Evolutionary conservation across 2,329 filamentous ascomycete genomes (phyloP).

Genomic region (Pestalotiopsis sp.): DNA sequence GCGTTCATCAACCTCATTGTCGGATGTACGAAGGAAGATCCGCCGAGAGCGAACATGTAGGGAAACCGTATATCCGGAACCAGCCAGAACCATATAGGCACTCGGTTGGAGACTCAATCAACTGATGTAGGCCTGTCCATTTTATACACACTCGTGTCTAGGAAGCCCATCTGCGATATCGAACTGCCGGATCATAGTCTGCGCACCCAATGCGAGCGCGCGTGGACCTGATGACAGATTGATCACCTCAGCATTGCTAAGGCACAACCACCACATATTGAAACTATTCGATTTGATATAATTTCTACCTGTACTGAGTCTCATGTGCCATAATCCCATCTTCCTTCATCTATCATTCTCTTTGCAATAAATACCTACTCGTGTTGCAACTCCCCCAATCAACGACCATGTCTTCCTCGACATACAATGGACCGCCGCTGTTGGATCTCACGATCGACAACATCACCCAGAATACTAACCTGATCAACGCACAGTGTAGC

Average conservation of each 20-base stretch:
- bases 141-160: not conserved
- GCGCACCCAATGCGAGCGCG: not conserved
- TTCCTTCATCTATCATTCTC: not conserved
- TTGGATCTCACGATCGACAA: constrained; percentile 79
- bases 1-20: constrained; percentile 1
- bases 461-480: constrained; percentile 75
- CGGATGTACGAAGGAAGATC: not conserved
- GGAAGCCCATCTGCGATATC: not conserved
- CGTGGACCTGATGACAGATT: not conserved
- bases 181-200: not conserved
- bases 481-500: constrained; percentile 72
- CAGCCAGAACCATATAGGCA: not conserved
- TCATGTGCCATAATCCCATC: not conserved
- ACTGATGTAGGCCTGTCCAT: not conserved
- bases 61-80: not conserved
- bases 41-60: not conserved
- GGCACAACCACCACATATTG: not conserved
- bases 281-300: not conserved
- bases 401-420: constrained; percentile 23
- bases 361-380: not conserved
- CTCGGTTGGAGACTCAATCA: not conserved
- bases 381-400: not conserved
- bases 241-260: constrained; percentile 7
- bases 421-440: constrained; percentile 46
- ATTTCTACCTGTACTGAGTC: not conserved